A percentile compares a stretch with the other conserved stretches of the same genome.
phyloP scores from a whole-genome alignment of 768 basidiomycete genomes.

The Udeniomyces megalosporus region DNA sequence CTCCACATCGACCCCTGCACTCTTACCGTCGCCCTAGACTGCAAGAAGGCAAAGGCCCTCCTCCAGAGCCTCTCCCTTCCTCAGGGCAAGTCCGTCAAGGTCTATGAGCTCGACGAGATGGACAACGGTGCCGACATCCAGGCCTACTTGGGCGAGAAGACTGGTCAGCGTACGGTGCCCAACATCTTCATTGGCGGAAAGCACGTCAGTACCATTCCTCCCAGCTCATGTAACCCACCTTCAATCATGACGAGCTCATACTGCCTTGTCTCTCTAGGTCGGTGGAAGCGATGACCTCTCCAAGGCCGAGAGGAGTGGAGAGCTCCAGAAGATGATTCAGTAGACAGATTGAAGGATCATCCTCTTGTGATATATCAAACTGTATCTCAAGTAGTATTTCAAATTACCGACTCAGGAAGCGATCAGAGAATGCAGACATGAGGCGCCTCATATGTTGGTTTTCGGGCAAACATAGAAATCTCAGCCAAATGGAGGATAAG shows the following conservation, averaged over 20 bases:
- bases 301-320: slow-evolving; percentile 13
- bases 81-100: slow-evolving; percentile 19
- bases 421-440: too few species aligned
- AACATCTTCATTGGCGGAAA: slow-evolving; percentile 49
- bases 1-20: too few species aligned
- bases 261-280: slow-evolving; percentile 14
- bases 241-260: not conserved
- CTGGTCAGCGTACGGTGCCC: slow-evolving; percentile 54
- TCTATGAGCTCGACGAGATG: slow-evolving; percentile 20
- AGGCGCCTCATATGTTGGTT: too few species aligned
- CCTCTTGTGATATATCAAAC: too few species aligned
- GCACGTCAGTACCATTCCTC: slow-evolving; percentile 22
- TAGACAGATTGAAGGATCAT: too few species aligned
- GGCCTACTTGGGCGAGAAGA: slow-evolving; percentile 45
- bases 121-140: slow-evolving; percentile 51
- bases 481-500: too few species aligned
- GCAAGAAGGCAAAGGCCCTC: slow-evolving; percentile 37
- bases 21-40: too few species aligned
- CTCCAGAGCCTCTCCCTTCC: slow-evolving; percentile 26
- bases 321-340: slow-evolving; percentile 14
- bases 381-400: too few species aligned
- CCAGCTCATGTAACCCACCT: slow-evolving; percentile 19
- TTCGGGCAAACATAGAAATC: too few species aligned
- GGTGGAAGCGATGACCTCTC: slow-evolving; percentile 22
- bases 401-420: too few species aligned